These are phyloP conservation scores for Kwoniella europaea DNA, from an alignment of 768 basidiomycete genomes.

Conservation along the genomic window DNA sequence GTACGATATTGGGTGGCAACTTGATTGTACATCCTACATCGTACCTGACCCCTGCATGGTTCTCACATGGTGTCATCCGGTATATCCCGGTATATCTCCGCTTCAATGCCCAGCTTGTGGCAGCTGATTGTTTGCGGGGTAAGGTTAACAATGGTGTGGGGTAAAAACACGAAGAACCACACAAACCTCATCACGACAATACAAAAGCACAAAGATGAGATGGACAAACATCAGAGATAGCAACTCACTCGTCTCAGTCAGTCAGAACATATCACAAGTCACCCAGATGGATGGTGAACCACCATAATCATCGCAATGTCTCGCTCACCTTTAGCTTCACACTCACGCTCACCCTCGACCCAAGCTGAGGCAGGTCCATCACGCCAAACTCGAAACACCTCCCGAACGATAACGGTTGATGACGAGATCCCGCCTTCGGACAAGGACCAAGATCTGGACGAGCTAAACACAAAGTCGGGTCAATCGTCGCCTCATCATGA, in stretches of 20 bases:
- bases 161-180: neutral
- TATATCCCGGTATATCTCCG: neutral
- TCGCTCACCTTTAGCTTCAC: neutral
- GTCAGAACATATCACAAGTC: no score
- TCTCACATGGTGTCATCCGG: neutral
- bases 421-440: neutral
- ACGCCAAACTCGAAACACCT: neutral
- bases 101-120: neutral
- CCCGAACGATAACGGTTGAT: neutral
- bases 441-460: neutral
- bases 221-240: no score
- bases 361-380: neutral
- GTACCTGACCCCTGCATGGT: constrained; percentile 13
- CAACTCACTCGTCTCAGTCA: no score
- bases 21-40: constrained; percentile 10
- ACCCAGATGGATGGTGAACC: no score
- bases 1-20: constrained; percentile 5
- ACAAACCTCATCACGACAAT: neutral
- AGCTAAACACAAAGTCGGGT: neutral
- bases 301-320: no score
- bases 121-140: constrained; percentile 2
- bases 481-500: neutral
- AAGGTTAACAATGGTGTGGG: neutral
- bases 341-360: neutral
- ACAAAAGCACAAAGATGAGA: no score